These are phyloP conservation scores for Fusarium proliferatum DNA, from an alignment of 2,329 filamentous ascomycete genomes.

Conservation along the genomic window DNA sequence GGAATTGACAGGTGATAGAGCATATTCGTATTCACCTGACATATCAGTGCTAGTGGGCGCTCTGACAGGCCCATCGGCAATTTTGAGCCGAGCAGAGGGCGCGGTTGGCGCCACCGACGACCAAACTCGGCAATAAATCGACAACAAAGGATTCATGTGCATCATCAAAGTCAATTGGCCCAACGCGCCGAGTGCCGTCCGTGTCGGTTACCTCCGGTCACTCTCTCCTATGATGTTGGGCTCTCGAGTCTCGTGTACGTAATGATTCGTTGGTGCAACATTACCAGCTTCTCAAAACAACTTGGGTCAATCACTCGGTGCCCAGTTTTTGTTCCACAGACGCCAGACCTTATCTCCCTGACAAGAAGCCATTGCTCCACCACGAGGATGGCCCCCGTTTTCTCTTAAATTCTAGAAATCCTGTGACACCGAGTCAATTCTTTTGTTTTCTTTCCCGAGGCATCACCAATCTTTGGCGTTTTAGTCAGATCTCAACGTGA, in stretches of 20 bases:
- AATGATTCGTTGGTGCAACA: conserved; percentile 7
- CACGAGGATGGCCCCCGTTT: neutral
- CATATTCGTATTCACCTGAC: conserved; percentile 12
- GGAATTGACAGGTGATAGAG: neutral
- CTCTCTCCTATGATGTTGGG: neutral
- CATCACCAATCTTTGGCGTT: neutral
- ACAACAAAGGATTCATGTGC: conserved; percentile 23
- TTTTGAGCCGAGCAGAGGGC: conserved; percentile 28
- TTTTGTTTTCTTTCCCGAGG: conserved; percentile 6
- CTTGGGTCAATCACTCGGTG: neutral
- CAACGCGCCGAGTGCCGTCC: conserved; percentile 13
- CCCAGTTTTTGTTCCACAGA: conserved; percentile 1
- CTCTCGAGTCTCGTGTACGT: conserved; percentile 8
- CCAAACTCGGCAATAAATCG: conserved; percentile 38
- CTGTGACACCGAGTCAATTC: conserved; percentile 15
- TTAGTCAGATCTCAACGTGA: neutral
- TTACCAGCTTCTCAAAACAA: conserved; percentile 19
- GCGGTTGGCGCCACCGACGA: conserved; percentile 2
- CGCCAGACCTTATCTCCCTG: conserved; percentile 13
- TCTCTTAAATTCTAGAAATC: conserved; percentile 5
- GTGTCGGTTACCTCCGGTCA: conserved; percentile 5
- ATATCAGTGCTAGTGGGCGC: conserved; percentile 12
- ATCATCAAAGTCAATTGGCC: conserved; percentile 6
- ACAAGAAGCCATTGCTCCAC: conserved; percentile 1
- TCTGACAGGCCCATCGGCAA: conserved; percentile 26